These are phyloP conservation scores for Suillus subalutaceus DNA, from an alignment of 768 basidiomycete species.

Conservation along the genomic window DNA sequence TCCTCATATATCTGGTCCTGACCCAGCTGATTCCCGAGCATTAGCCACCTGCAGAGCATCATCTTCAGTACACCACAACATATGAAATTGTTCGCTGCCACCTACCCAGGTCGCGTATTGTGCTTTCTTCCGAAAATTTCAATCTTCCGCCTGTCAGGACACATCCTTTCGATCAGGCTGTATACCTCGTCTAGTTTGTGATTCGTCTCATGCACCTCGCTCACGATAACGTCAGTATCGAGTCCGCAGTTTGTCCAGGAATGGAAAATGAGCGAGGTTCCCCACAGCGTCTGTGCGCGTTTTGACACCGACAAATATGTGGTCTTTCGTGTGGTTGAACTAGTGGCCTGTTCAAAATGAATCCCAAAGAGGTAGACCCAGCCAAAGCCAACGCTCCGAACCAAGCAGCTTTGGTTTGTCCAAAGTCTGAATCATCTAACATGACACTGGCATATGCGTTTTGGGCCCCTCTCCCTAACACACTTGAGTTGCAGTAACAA, in stretches of 20 bases:
- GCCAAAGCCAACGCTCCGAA: too few species aligned
- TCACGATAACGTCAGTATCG: constrained; percentile 95
- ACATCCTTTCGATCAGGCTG: constrained; percentile 92
- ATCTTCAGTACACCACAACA: constrained; percentile 10
- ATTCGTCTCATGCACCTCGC: constrained; percentile 96
- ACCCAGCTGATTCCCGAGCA: constrained; percentile 90
- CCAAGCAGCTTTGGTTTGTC: too few species aligned
- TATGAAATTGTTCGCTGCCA: constrained; percentile 2
- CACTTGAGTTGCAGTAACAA: too few species aligned
- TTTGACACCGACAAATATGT: too few species aligned
- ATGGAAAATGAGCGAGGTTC: constrained; percentile 63
- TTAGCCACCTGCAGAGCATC: constrained; percentile 65
- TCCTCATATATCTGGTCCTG: constrained; percentile 83
- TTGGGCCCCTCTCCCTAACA: too few species aligned
- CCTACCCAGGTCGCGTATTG: constrained; percentile 86
- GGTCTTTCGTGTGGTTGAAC: too few species aligned
- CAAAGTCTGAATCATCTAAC: too few species aligned
- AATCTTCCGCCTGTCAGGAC: constrained; percentile 81
- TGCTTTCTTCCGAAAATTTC: constrained; percentile 98
- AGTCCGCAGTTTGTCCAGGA: constrained; percentile 86
- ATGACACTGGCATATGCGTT: too few species aligned
- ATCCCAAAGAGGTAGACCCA: too few species aligned
- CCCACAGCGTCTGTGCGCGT: constrained; percentile 66
- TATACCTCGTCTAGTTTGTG: constrained; percentile 98
- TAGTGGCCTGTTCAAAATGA: too few species aligned